Base-by-base conservation (phyloP, 2,329 filamentous ascomycete genomes). In the Xylariaceae sp. region DNA sequence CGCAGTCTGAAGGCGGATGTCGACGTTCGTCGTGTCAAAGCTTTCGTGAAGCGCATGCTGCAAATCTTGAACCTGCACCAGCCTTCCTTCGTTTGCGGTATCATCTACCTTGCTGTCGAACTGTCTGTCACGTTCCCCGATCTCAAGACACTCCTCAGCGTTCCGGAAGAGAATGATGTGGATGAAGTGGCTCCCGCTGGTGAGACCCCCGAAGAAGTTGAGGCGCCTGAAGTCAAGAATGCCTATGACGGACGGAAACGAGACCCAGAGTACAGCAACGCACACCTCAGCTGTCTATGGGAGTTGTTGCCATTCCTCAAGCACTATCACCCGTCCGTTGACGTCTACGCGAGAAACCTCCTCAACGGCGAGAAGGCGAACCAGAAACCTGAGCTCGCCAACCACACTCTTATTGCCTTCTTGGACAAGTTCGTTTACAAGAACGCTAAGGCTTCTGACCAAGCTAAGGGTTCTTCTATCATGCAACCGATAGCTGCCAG, bases 361-460 rank as follows among this genome's bases (percentile, higher is more conserved):
- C 75, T 96, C 7, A 79, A 82, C 53, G 83, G 86, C 60, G 82
- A 87, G 65, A 82, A 85, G 55, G 86, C 90, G 73, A 87, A 90
- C 61, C 85, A 89, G 63, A 97, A 97, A 74, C 92, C 94, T 0
- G 94, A 99, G 68, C 81, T 97, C 55, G 88, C 89, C 13, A 87
- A 91, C 59, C 93, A 97, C 73, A 94, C 90, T 1, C 82, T 99
- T 53, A 94, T 94, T 70, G 89, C 95, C 73, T 99, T 99, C 80
- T 81, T 99, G 59, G 94, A 99, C 76, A 92, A 95, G 68, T 99
- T 99, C 74, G 91, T 96, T n/a, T 99, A 97, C 81, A 88, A 90
- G 67, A 96, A 94, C 68, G 87, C 93, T 62, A 96, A 96, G 79
- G 79, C 86, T 3, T 82, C 82, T 13, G 80, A 84, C 55, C 74